These are phyloP conservation scores for Seminavis robusta DNA, from an alignment of 108 stramenopile genomes.

Conservation along the genomic window DNA sequence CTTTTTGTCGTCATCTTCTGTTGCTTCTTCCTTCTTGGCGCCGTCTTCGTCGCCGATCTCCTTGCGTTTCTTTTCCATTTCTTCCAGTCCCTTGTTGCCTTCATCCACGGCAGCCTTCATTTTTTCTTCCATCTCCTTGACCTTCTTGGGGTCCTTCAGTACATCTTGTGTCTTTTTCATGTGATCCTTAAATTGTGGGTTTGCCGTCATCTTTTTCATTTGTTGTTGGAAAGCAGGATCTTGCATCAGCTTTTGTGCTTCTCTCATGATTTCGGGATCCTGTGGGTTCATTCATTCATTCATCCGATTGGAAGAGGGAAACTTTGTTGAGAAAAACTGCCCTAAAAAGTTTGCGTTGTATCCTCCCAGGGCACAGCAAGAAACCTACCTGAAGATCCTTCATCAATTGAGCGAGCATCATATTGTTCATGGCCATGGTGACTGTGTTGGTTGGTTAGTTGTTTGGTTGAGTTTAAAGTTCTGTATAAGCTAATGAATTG, in stretches of 20 bases:
- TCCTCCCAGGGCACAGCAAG: background rate
- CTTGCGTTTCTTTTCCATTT: conserved; percentile 47
- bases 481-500: too few relatives aligned
- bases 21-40: conserved; percentile 20
- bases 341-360: too few relatives aligned
- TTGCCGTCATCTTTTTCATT: conserved; percentile 77
- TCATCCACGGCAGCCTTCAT: conserved; percentile 54
- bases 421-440: conserved; percentile 43
- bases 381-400: conserved; percentile 83
- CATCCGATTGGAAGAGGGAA: too few relatives aligned
- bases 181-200: conserved; percentile 52
- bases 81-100: conserved; percentile 61
- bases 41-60: conserved; percentile 22
- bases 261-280: conserved; percentile 90
- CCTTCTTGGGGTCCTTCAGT: conserved; percentile 72
- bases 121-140: conserved; percentile 72
- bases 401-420: conserved; percentile 85
- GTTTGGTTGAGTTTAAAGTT: too few relatives aligned
- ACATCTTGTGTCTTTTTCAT: conserved; percentile 60
- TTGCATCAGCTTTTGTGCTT: conserved; percentile 84
- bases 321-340: background rate
- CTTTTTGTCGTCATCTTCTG: conserved; percentile 23
- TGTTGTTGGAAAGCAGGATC: conserved; percentile 77
- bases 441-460: too few relatives aligned
- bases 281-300: too few relatives aligned